phyloP scores from a whole-genome alignment of 75 land plant species.

The Sequoiadendron giganteum region DNA sequence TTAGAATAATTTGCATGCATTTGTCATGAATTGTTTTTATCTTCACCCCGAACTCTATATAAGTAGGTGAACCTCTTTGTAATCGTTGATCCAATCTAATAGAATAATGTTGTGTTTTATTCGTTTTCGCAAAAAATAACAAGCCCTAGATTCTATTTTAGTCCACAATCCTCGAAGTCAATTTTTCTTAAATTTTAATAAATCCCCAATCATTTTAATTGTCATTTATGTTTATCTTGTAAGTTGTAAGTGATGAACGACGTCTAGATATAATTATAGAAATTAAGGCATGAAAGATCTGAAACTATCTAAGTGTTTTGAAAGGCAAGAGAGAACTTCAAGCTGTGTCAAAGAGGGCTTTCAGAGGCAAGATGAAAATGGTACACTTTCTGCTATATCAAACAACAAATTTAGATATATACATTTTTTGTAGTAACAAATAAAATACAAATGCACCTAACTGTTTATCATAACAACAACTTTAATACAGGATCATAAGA shows the following conservation, averaged over 20 bases:
- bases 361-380: background rate
- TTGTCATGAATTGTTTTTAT: too few species aligned
- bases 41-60: too few species aligned
- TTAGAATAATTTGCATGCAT: too few species aligned
- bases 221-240: background rate
- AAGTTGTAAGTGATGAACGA: background rate
- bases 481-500: background rate
- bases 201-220: background rate
- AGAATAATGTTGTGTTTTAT: too few species aligned
- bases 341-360: background rate
- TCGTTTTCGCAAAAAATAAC: too few species aligned
- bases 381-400: background rate
- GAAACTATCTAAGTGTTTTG: background rate
- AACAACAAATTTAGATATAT: background rate
- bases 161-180: background rate
- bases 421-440: background rate
- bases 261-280: background rate
- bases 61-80: too few species aligned
- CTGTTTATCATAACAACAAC: background rate
- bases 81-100: too few species aligned
- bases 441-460: background rate
- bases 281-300: background rate
- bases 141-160: background rate
- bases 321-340: background rate
- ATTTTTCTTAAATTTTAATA: background rate